A percentile compares a stretch with the other conserved stretches of the same genome.
phyloP scores from a whole-genome alignment of 1,284 basidiomycete species.

The Trametes pubescens region DNA sequence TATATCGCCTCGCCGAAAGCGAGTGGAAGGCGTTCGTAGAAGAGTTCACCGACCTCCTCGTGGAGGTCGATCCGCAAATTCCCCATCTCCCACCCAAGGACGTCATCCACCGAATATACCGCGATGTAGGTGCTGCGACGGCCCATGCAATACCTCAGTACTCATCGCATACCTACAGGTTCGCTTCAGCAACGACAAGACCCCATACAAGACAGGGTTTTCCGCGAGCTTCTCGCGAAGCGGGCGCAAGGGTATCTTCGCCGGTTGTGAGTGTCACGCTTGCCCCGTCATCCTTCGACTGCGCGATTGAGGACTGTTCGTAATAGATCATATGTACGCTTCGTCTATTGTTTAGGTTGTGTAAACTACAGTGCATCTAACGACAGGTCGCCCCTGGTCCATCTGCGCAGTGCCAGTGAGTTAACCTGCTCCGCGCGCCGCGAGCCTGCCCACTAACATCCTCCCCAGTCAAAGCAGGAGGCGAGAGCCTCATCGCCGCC shows the following conservation, averaged over 20 bases:
- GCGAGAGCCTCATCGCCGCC: constrained; percentile 76
- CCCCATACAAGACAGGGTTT: constrained; percentile 88
- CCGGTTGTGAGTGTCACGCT: constrained; percentile 63
- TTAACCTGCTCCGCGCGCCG: background rate
- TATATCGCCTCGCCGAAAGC: constrained; percentile 83
- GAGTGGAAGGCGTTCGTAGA: constrained; percentile 90
- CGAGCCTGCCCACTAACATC: too few species aligned
- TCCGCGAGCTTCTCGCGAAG: constrained; percentile 83
- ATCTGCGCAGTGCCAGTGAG: background rate
- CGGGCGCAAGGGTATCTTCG: constrained; percentile 82
- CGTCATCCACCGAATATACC: constrained; percentile 84
- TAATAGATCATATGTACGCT: constrained; percentile 51
- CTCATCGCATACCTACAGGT: constrained; percentile 52
- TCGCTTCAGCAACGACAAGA: constrained; percentile 93
- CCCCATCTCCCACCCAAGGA: constrained; percentile 89
- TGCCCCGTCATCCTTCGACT: background rate
- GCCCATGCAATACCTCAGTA: background rate
- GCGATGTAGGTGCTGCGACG: constrained; percentile 63
- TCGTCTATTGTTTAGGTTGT: background rate
- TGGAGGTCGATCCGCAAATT: constrained; percentile 80
- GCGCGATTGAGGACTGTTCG: too few species aligned
- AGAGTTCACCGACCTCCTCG: constrained; percentile 68
- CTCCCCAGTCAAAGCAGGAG: constrained; percentile 79
- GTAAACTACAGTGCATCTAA: background rate
- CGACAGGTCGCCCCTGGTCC: background rate